Evolutionary conservation across 1,139 yeast genomes (phyloP).

Genomic region (Candida frijolesensis): DNA sequence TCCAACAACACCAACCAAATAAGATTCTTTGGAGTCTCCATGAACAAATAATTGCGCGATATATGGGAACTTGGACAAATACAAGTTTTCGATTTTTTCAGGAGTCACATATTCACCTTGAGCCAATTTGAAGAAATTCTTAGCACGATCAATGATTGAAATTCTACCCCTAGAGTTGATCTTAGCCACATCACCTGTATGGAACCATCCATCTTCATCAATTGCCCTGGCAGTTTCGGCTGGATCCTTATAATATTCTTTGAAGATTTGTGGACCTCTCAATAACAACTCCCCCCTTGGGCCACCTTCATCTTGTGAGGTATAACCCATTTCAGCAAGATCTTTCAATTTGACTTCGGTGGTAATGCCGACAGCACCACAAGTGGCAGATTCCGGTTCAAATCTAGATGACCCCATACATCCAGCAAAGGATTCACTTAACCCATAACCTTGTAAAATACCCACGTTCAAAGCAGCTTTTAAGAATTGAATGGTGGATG

Average conservation of each 20-base stretch:
- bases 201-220: slow-evolving; percentile 57
- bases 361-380: slow-evolving; percentile 39
- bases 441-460: slow-evolving; percentile 47
- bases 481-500: slow-evolving; percentile 42
- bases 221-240: slow-evolving; percentile 46
- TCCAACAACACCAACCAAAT: slow-evolving; percentile 66
- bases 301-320: slow-evolving; percentile 31
- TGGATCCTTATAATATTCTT: slow-evolving; percentile 38
- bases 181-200: slow-evolving; percentile 43
- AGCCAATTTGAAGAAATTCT: slow-evolving; percentile 46
- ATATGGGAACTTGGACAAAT: slow-evolving; percentile 34
- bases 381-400: slow-evolving; percentile 38
- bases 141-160: slow-evolving; percentile 43
- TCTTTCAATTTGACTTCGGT: slow-evolving; percentile 40
- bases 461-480: slow-evolving; percentile 44
- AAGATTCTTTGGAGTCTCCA: slow-evolving; percentile 67
- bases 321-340: slow-evolving; percentile 42
- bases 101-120: slow-evolving; percentile 51
- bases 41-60: slow-evolving; percentile 43
- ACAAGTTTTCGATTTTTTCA: slow-evolving; percentile 42
- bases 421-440: slow-evolving; percentile 51
- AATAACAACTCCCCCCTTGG: slow-evolving; percentile 46
- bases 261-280: slow-evolving; percentile 43
- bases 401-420: slow-evolving; percentile 30
- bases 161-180: slow-evolving; percentile 26